Conservation (phyloP, 2,329 filamentous ascomycete species). For the Colletotrichum truncatum region DNA sequence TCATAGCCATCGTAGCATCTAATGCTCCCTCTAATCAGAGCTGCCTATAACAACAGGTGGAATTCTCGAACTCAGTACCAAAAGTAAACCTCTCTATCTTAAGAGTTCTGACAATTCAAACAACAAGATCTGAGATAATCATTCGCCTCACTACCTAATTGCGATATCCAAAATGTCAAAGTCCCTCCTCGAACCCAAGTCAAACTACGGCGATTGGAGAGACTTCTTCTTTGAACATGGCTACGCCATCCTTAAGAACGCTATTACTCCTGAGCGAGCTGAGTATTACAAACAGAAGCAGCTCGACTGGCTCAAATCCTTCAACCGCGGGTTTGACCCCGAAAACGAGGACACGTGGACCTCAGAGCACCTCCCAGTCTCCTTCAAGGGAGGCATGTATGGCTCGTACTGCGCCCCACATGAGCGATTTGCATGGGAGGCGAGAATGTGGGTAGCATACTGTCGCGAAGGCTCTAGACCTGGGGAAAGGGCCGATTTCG, state of each 20-base stretch:
- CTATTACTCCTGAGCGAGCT: slow-evolving; percentile 46
- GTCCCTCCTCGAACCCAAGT: slow-evolving; percentile 2
- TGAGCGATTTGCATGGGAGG: slow-evolving; percentile 55
- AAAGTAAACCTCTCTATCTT: neutral
- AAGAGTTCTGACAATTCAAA: too few relatives aligned
- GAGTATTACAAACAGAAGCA: slow-evolving; percentile 49
- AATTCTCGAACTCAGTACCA: neutral
- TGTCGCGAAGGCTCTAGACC: too few relatives aligned
- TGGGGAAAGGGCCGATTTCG: neutral
- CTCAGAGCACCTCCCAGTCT: slow-evolving; percentile 50
- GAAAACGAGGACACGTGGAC: slow-evolving; percentile 51
- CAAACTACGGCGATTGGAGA: slow-evolving; percentile 41
- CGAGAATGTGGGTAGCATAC: slow-evolving; percentile 35
- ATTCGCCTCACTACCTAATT: neutral
- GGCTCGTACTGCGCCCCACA: slow-evolving; percentile 47
- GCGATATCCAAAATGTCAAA: neutral
- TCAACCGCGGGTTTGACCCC: slow-evolving; percentile 48
- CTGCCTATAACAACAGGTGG: neutral
- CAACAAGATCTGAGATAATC: neutral
- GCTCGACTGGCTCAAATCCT: slow-evolving; percentile 53
- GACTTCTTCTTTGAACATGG: slow-evolving; percentile 52
- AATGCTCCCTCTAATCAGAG: neutral
- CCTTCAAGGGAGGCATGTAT: slow-evolving; percentile 55
- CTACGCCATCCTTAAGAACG: slow-evolving; percentile 50
- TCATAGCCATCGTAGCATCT: neutral